Evolutionary conservation across 129 eudicot species (phyloP).

Genomic region (Artemisia annua): DNA sequence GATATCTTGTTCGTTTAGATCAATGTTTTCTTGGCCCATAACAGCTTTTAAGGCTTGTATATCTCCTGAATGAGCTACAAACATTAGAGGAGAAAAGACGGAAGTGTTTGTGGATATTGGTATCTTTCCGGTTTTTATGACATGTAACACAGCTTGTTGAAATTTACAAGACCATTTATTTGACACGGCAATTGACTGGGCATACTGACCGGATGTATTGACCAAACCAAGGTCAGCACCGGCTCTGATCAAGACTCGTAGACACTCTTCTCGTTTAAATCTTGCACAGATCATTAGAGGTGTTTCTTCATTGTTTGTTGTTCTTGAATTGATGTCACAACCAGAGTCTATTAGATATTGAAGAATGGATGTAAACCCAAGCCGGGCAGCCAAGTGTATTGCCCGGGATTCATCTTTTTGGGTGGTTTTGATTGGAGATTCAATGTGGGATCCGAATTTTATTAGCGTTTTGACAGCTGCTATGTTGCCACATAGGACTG

Average conservation of each 20-base stretch:
- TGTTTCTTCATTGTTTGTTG: neutral
- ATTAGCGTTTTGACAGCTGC: constrained; percentile 7
- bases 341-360: constrained; percentile 1
- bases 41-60: neutral
- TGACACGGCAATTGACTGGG: neutral
- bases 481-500: neutral
- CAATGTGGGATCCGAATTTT: constrained; percentile 3
- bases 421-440: constrained; percentile 7
- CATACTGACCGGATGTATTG: constrained; percentile 1
- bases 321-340: constrained; percentile 7
- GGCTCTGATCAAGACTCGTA: neutral
- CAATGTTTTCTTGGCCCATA: neutral
- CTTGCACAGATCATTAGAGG: constrained; percentile 7
- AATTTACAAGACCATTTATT: constrained; percentile 2
- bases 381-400: constrained; percentile 12
- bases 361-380: constrained; percentile 6
- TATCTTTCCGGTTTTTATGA: neutral
- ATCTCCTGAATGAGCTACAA: constrained; percentile 12
- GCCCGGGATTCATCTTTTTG: neutral
- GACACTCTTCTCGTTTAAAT: constrained; percentile 6
- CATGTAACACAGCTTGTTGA: neutral
- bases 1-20: constrained; percentile 3
- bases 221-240: constrained; percentile 11
- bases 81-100: neutral
- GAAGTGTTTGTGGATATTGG: neutral